Evolutionary conservation across 192 early-diverging fungal species (phyloP), one percentile per base, ranked within the genome.

Genomic region (Borealophlyctis nickersoniae): DNA sequence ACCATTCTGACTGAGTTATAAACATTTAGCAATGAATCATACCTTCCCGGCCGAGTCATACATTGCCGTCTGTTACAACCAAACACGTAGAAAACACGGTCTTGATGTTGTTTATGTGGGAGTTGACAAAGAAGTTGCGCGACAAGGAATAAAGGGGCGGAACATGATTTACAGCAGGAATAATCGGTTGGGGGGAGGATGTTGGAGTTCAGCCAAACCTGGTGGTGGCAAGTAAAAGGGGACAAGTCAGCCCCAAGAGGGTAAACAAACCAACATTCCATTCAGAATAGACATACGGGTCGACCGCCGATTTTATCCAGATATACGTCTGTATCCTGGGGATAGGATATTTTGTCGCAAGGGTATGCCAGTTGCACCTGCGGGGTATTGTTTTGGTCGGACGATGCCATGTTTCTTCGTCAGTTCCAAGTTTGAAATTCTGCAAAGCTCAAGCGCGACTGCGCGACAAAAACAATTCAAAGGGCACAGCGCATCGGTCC

Each of bases 41-140:
- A 85, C 85, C 85, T 87, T 35, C 84, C 78, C 0, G 73, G 63
- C 64, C 81, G 83, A 16, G 82, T 82, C 71, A 88, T 86, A 70
- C 92, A 94, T n/a, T 68, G 60, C 24, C 86, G 77, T 29, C 77
- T 79, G 56, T 89, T 91, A 73, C 92, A 94, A 22, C 78, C 88
- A 84, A 88, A 89, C 1, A 93, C 73, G 72, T 94, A 94, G 16
- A 91, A 71, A 0, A 87, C 82, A 26, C 92, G 77, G 58, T 91
- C 88, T 66, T 81, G 89, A 27, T 81, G 59, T 14, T 87, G 88
- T 31, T 79, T 79, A 5, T 82, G 78, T 7, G 67, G 60, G 33
- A 92, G 73, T 19, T 91, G 90, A 16, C 81, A 90, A 67, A 89
- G 87, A 16, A 83, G 74, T 71, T 94, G 92, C 5, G 85, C 69